Conservation (phyloP, 148 eudicot genomes). For the Salicornia ramosissima region DNA sequence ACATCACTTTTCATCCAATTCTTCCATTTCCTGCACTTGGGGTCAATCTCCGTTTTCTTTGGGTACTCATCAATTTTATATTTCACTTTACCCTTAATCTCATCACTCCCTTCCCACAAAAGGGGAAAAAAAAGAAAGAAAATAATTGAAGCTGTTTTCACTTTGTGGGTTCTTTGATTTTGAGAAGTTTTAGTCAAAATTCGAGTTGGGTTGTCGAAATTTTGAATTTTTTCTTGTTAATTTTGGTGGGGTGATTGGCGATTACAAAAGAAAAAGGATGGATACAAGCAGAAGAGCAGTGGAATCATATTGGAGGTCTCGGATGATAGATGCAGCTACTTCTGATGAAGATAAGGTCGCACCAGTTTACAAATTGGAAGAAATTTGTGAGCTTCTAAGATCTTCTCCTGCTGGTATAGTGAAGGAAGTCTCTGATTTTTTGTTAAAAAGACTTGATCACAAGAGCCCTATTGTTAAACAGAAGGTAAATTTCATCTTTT, state of each 20-base stretch:
- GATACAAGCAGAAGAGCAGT: slow-evolving; percentile 96
- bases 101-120: not conserved
- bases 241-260: slow-evolving; percentile 10
- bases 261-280: slow-evolving; percentile 43
- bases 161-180: slow-evolving; percentile 12
- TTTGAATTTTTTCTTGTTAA: not conserved
- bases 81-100: not conserved
- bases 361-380: slow-evolving; percentile 89
- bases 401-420: slow-evolving; percentile 64
- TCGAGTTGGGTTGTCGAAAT: slow-evolving; percentile 12
- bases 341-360: slow-evolving; percentile 90
- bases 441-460: slow-evolving; percentile 79
- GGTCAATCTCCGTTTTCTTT: slow-evolving; percentile 22
- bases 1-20: slow-evolving; percentile 14
- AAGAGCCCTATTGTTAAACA: slow-evolving; percentile 88
- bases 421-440: slow-evolving; percentile 71
- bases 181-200: not conserved
- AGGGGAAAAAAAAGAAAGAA: not conserved
- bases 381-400: slow-evolving; percentile 79
- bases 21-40: slow-evolving; percentile 15
- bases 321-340: slow-evolving; percentile 86
- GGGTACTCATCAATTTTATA: not conserved
- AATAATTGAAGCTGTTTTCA: not conserved
- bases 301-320: slow-evolving; percentile 91
- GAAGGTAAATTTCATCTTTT: slow-evolving; percentile 60